Evolutionary conservation across 2,329 filamentous ascomycete species (phyloP), one percentile per base, ranked within the genome.

Genomic region (Fusarium miscanthi): DNA sequence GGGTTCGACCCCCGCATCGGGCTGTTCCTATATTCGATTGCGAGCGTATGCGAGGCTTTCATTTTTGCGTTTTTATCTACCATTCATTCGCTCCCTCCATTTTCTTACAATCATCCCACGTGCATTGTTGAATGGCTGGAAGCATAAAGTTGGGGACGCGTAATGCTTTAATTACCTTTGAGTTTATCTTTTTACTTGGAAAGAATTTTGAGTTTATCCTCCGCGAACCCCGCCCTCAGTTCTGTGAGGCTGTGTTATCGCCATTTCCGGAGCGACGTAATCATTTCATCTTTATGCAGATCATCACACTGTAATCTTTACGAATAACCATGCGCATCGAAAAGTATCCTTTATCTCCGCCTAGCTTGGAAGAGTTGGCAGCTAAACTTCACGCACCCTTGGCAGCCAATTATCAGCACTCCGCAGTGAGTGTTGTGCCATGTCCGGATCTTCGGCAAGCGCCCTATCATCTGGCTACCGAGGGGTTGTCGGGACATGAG

Each of bases 1-100:
- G 85, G 85, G 87, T 88, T 87, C 85, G 85, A 86, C 80, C 81
- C 81, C 81, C 81, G 80, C 81, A 80, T 82, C 78, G 80, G 80
- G 81, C 80, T 81, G 42, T 81, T 82, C 80, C 80, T 81, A 81
- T 80, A 78, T 53, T 49, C 63, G 63, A 66, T 66, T 66, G 42
- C 60, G 43, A 65, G 43, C 60, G 43, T 49, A 21, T 21, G 63
- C 60, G 49, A 66, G 61, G 61, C 61, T 63, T 23, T 65, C 42
- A 38, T 66, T 66, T 58, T 40, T 57, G 8, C 19, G 10, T 8
- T 10, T n/a, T 10, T 13, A 3, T n/a, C 2, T 12, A 16, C 8
- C 6, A 3, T 1, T 4, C 3, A 19, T 5, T 13, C 5, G 0
- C 23, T 4, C 3, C 19, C 7, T 13, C 5, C 2, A 5, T 14